Evolutionary conservation across 2,329 filamentous ascomycete genomes (phyloP).

Genomic region (Cordyceps javanica): DNA sequence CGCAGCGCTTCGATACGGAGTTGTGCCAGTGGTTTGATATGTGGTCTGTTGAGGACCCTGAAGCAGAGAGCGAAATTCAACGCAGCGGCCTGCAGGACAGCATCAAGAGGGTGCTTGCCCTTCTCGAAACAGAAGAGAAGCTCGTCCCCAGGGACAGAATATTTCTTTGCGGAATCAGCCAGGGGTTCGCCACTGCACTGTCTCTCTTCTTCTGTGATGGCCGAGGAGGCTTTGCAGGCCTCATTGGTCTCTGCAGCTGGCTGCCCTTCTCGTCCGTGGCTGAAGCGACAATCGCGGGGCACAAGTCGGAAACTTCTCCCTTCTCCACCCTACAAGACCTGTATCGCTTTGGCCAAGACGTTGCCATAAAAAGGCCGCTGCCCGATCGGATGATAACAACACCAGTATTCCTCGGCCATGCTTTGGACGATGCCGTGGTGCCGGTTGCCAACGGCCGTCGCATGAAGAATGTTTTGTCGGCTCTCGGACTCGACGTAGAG

Average conservation of each 20-base stretch:
- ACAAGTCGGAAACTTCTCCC: neutral
- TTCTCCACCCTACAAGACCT: neutral
- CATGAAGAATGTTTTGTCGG: neutral
- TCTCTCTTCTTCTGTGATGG: neutral
- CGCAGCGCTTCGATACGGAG: neutral
- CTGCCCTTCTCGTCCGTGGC: neutral
- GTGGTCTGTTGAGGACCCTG: neutral
- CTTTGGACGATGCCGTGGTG: neutral
- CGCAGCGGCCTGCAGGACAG: neutral
- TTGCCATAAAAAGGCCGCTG: neutral
- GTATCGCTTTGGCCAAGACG: neutral
- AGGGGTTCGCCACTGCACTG: neutral
- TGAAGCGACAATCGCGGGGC: neutral
- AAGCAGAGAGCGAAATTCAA: neutral
- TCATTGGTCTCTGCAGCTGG: slow-evolving; percentile 4
- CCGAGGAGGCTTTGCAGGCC: neutral
- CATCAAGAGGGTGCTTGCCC: neutral
- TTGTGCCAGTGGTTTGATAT: slow-evolving; percentile 9
- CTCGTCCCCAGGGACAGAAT: neutral
- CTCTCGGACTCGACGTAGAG: neutral
- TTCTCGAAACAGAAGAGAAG: neutral
- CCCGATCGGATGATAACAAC: neutral
- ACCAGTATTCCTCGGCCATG: neutral
- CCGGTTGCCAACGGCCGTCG: neutral
- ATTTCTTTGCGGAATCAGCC: slow-evolving; percentile 5